A percentile compares a stretch with the other conserved stretches of the same genome.
These are phyloP conservation scores for Aspergillus carlsbadensis DNA, from an alignment of 495 filamentous ascomycete species.

Conservation along the genomic window DNA sequence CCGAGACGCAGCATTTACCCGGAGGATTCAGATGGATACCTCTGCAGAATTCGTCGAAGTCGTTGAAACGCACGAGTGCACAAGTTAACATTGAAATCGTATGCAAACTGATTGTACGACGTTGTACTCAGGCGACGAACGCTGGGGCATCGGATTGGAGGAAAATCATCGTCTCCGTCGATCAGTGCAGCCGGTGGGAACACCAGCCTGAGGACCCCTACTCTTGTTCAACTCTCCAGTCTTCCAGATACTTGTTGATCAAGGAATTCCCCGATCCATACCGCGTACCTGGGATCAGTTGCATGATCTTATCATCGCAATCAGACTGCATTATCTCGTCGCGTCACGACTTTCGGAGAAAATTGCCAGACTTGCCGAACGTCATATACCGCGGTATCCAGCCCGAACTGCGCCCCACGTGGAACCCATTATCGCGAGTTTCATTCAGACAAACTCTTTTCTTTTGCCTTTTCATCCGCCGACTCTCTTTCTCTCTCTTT, in stretches of 20 bases:
- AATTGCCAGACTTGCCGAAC: constrained; percentile 19
- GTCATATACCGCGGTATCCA: constrained; percentile 27
- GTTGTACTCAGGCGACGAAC: neutral
- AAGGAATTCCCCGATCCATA: neutral
- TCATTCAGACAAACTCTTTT: constrained; percentile 7
- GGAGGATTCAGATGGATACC: neutral
- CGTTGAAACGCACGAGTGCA: too few species aligned
- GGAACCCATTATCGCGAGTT: constrained; percentile 12
- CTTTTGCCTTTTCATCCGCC: constrained; percentile 6
- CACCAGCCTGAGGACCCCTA: constrained; percentile 4
- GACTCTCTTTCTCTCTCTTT: neutral
- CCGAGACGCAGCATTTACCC: neutral
- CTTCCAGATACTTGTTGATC: neutral
- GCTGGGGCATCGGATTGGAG: constrained; percentile 6
- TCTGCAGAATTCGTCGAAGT: too few species aligned
- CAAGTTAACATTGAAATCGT: too few species aligned
- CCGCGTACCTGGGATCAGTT: neutral
- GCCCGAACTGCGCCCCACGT: constrained; percentile 23
- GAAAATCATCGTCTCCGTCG: constrained; percentile 2
- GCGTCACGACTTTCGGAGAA: constrained; percentile 13
- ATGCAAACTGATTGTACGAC: too few species aligned
- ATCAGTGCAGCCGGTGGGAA: constrained; percentile 4
- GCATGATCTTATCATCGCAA: neutral
- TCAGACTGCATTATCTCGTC: neutral
- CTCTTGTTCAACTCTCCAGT: neutral